These are phyloP conservation scores for Boletus subluridellus DNA, from an alignment of 1,284 basidiomycete species.

Conservation along the genomic window DNA sequence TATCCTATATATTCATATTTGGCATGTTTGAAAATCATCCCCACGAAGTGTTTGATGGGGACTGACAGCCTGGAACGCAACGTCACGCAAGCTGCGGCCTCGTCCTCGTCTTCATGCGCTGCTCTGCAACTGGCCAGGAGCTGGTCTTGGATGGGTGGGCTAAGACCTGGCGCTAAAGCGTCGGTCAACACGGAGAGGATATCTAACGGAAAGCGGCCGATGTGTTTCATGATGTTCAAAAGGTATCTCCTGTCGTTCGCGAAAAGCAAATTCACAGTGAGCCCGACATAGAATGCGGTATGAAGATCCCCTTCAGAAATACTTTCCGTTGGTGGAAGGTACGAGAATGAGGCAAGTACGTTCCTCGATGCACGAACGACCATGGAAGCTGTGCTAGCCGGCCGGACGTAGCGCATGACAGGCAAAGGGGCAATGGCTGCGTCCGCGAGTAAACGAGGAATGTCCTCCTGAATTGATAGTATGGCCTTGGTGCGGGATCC, in stretches of 20 bases:
- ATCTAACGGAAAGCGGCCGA: constrained; percentile 34
- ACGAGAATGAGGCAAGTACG: constrained; percentile 35
- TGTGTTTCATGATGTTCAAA: constrained; percentile 29
- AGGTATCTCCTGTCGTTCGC: constrained; percentile 29
- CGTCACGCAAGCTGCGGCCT: constrained; percentile 28
- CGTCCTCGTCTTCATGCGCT: constrained; percentile 34
- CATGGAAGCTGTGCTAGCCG: constrained; percentile 40
- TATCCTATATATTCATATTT: constrained; percentile 45
- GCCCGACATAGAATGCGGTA: constrained; percentile 33
- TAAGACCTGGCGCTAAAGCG: constrained; percentile 27
- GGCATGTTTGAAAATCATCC: constrained; percentile 49
- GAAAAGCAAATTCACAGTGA: constrained; percentile 34
- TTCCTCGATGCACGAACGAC: constrained; percentile 41
- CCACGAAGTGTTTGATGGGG: constrained; percentile 46
- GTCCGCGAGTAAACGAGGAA: constrained; percentile 31
- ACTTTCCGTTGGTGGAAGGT: constrained; percentile 15
- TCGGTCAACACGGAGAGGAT: constrained; percentile 30
- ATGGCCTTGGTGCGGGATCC: constrained; percentile 36
- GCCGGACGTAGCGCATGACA: constrained; percentile 27
- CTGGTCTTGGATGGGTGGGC: constrained; percentile 16
- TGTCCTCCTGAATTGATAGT: constrained; percentile 34
- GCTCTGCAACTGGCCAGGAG: constrained; percentile 27
- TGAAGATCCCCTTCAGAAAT: constrained; percentile 30
- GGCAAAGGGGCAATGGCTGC: constrained; percentile 27
- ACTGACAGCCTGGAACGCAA: constrained; percentile 25